Evolutionary conservation across 345 rosid species (phyloP).

Genomic region (Syzygium oleosum): DNA sequence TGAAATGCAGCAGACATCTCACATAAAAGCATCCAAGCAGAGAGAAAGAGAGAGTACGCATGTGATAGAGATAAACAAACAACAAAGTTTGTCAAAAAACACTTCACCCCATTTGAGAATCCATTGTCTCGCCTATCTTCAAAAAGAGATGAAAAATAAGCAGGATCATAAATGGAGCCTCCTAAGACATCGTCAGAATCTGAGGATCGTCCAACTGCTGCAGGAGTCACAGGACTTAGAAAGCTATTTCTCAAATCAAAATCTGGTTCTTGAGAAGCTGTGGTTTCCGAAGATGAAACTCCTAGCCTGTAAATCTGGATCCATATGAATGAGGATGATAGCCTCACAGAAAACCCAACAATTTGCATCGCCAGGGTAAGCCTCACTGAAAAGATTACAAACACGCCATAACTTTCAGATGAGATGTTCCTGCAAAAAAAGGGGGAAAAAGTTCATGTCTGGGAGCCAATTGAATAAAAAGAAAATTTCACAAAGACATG

Average conservation of each 20-base stretch:
- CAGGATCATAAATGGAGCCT: slow-evolving; percentile 51
- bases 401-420: slow-evolving; percentile 25
- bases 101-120: slow-evolving; percentile 18
- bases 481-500: neutral
- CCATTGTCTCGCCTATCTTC: slow-evolving; percentile 43
- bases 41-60: neutral
- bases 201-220: slow-evolving; percentile 23
- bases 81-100: neutral
- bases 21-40: neutral
- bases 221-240: slow-evolving; percentile 38
- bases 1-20: neutral
- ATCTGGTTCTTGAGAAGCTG: slow-evolving; percentile 37
- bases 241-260: slow-evolving; percentile 62
- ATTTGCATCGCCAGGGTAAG: slow-evolving; percentile 83
- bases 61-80: neutral
- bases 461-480: neutral
- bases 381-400: slow-evolving; percentile 60
- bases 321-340: slow-evolving; percentile 75
- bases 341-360: slow-evolving; percentile 62
- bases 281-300: slow-evolving; percentile 27
- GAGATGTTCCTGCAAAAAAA: slow-evolving; percentile 52
- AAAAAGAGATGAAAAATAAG: slow-evolving; percentile 53
- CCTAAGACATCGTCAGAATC: slow-evolving; percentile 53
- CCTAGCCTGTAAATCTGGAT: slow-evolving; percentile 91
- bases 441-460: neutral